phyloP scores from a whole-genome alignment of 2,329 filamentous ascomycete genomes.

The Lachnellula arida region DNA sequence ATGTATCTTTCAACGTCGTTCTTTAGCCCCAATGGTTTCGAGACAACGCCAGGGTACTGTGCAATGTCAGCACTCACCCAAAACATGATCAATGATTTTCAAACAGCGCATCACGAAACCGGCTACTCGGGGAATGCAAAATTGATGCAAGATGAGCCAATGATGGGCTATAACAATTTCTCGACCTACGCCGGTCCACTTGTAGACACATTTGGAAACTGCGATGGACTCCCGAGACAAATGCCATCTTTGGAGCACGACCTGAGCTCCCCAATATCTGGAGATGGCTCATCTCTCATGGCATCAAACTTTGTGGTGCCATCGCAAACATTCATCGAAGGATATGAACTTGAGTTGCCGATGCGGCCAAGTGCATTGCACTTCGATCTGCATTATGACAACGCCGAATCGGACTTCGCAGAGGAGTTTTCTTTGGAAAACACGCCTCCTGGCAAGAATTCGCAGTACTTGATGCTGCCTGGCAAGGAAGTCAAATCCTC shows the following conservation, averaged over 20 bases:
- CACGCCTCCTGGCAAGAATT: conserved; percentile 2
- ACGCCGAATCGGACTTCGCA: conserved; percentile 6
- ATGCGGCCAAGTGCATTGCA: conserved; percentile 12
- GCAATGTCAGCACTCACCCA: conserved; percentile 15
- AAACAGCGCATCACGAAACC: not conserved
- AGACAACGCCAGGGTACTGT: conserved; percentile 4
- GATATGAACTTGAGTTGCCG: conserved; percentile 16
- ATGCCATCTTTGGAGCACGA: conserved; percentile 17
- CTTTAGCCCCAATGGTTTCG: conserved; percentile 10
- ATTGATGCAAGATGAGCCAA: conserved; percentile 5
- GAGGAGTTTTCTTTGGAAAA: not conserved
- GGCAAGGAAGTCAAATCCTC: not conserved
- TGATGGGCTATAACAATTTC: conserved; percentile 7
- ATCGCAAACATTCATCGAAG: conserved; percentile 23
- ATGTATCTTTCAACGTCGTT: conserved; percentile 6
- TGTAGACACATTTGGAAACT: conserved; percentile 3
- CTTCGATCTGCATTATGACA: conserved; percentile 13
- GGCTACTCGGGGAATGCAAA: conserved; percentile 6
- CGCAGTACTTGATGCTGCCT: conserved; percentile 1
- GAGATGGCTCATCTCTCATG: conserved; percentile 8
- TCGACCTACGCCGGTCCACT: conserved; percentile 1
- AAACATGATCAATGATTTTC: conserved; percentile 10
- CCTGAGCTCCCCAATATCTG: conserved; percentile 18
- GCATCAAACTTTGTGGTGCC: conserved; percentile 24
- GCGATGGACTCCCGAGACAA: conserved; percentile 11